A percentile compares a stretch with the other conserved stretches of the same genome.
Evolutionary conservation across 306 rosid genomes (phyloP).

Genomic region (Cicer cuneatum): DNA sequence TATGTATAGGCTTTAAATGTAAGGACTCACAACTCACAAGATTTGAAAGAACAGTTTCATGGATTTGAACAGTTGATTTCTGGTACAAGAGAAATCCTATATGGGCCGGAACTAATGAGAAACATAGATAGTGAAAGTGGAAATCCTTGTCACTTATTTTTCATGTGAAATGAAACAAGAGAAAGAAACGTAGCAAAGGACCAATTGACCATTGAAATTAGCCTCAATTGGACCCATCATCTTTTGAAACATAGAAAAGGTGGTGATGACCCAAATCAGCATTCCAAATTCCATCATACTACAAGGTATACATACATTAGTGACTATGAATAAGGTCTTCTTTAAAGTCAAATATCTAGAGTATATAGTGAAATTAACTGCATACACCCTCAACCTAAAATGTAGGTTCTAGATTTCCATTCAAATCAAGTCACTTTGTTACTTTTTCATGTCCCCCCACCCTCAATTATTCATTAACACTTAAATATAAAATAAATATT

Average conservation of each 20-base stretch:
- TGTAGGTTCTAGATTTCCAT: not conserved
- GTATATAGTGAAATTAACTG: not conserved
- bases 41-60: conserved; percentile 39
- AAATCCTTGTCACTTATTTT: conserved; percentile 36
- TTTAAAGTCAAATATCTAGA: not conserved
- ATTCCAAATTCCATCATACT: conserved; percentile 16
- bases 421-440: not conserved
- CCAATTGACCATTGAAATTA: not conserved
- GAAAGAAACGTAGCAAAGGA: conserved; percentile 3
- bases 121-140: conserved; percentile 36
- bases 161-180: not conserved
- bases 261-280: conserved; percentile 28
- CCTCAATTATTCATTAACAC: no score
- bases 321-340: conserved; percentile 3
- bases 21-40: not conserved
- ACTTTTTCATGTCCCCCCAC: not conserved
- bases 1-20: not conserved
- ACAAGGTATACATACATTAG: conserved; percentile 6
- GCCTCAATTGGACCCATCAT: conserved; percentile 14
- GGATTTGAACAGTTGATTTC: not conserved
- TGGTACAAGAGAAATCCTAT: not conserved
- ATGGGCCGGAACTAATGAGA: conserved; percentile 15
- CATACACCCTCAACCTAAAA: not conserved
- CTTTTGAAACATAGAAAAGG: not conserved
- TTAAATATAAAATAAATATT: no score